phyloP scores from a whole-genome alignment of 2,329 filamentous ascomycete species.

The Calonectria ilicicola region DNA sequence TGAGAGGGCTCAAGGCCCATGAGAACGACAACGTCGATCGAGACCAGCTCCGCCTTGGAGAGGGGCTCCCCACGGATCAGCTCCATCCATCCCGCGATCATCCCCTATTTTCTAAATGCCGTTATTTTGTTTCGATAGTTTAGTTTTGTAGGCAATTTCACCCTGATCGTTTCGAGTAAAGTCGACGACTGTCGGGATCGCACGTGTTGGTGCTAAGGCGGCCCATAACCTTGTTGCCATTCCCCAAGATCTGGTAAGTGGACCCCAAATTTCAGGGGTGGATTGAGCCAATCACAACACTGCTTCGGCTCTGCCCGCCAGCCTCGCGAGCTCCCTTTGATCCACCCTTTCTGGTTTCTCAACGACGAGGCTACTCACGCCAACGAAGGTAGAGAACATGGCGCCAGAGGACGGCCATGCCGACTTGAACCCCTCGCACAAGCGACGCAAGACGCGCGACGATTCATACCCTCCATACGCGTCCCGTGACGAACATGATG shows the following conservation, averaged over 20 bases:
- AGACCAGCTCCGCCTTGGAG: background rate
- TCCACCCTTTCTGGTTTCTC: constrained; percentile 9
- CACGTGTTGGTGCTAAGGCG: constrained; percentile 7
- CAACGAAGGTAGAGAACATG: constrained; percentile 39
- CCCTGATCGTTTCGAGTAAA: constrained; percentile 1
- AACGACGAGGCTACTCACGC: constrained; percentile 21
- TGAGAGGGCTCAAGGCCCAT: too few species aligned
- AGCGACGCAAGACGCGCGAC: constrained; percentile 49
- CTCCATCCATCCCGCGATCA: background rate
- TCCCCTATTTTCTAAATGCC: background rate
- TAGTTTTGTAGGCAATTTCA: background rate
- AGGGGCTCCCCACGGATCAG: background rate
- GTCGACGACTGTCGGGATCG: background rate
- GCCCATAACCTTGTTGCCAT: constrained; percentile 10
- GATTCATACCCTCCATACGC: constrained; percentile 43
- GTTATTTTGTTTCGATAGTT: background rate
- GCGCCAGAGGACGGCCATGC: constrained; percentile 42
- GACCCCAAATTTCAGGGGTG: constrained; percentile 42
- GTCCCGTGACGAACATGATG: constrained; percentile 32
- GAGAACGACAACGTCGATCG: background rate
- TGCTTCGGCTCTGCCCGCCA: constrained; percentile 4
- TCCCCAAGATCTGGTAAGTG: constrained; percentile 38
- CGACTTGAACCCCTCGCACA: constrained; percentile 42
- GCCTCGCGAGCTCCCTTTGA: constrained; percentile 7
- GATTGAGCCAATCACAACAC: constrained; percentile 33